Conservation (phyloP, 2,329 filamentous ascomycete species). For the Neophaeococcomyces mojaviensis region DNA sequence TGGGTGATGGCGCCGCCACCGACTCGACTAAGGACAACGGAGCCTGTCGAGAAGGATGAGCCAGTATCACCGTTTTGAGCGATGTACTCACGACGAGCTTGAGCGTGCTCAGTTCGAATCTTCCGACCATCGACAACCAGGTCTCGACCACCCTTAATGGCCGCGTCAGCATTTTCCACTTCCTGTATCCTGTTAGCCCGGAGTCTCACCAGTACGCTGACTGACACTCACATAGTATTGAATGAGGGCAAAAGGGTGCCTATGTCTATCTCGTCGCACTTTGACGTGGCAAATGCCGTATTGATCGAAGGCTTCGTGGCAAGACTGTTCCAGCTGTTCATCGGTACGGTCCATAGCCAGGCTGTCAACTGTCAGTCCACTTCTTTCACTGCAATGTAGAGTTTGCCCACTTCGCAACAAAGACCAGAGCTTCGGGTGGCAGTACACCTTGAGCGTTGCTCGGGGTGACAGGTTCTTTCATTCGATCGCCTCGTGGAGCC, state of each 20-base stretch:
- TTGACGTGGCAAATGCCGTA: constrained; percentile 32
- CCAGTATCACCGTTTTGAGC: constrained; percentile 4
- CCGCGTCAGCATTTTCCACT: constrained; percentile 25
- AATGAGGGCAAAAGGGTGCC: constrained; percentile 31
- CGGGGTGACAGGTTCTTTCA: constrained; percentile 24
- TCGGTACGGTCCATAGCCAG: constrained; percentile 23
- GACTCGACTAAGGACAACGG: constrained; percentile 18
- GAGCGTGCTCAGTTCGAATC: constrained; percentile 19
- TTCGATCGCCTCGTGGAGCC: constrained; percentile 25
- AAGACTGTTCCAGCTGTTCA: constrained; percentile 26
- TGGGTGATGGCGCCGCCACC: constrained; percentile 15
- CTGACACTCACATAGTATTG: constrained; percentile 31
- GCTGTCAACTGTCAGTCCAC: constrained; percentile 20
- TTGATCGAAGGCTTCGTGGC: constrained; percentile 26
- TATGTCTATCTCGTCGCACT: constrained; percentile 29
- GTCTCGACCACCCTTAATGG: constrained; percentile 14
- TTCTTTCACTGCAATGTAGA: neutral
- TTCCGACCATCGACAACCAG: constrained; percentile 18
- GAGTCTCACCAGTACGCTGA: neutral
- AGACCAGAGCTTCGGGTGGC: constrained; percentile 31
- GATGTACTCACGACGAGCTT: constrained; percentile 21
- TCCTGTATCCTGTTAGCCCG: constrained; percentile 20
- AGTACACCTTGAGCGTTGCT: constrained; percentile 33
- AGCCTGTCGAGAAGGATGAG: constrained; percentile 12
- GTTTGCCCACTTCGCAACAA: constrained; percentile 32